Evolutionary conservation across 2,329 filamentous ascomycete genomes (phyloP), one percentile per base, ranked within the genome.

Genomic region (Exophiala sp.): DNA sequence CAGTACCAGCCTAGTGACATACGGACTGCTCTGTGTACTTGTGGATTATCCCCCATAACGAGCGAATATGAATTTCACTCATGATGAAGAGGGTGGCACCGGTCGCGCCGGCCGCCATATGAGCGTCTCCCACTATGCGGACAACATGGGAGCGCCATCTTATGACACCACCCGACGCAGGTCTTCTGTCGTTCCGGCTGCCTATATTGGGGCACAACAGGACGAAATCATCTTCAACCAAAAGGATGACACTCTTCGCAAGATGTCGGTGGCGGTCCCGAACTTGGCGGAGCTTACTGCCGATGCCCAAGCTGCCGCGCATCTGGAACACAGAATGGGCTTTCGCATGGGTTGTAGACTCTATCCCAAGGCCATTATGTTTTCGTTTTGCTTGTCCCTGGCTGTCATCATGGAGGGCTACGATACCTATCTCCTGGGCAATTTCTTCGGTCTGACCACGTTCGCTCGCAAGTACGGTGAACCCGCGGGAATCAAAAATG

Each of bases 341-440:
- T 59, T 77, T 23, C 64, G 79, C 64, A 81, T 94, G 71, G 89
- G 88, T 54, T 76, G 95, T 66, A 81, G 75, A 63, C 76, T 93
- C 24, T 95, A 95, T 65, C 88, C 88, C 52, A 93, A 94, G 72
- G 56, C 56, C 32, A 58, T 58, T 24, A 27, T 58, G 46, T 58
- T 56, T 39, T 58, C 56, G 29, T 56, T 58, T 35, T 50, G 47
- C 35, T 51, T 58, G n/a, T 58, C 56, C 11, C 41, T 59, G 9
- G 57, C 59, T n/a, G 54, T 62, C 37, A 56, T 60, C 49, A 60
- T 62, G 58, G 57, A 58, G 30, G 58, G 59, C 21, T 62, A 62
- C 43, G 59, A 62, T 19, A 61, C 59, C 19, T 58, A 55, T 34
- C 53, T 61, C 19, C 57, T 61, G n/a, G 58, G 58, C 27, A 59